Conservation (phyloP, 2,329 filamentous ascomycete species). For the Phyllosticta citribraziliensis region DNA sequence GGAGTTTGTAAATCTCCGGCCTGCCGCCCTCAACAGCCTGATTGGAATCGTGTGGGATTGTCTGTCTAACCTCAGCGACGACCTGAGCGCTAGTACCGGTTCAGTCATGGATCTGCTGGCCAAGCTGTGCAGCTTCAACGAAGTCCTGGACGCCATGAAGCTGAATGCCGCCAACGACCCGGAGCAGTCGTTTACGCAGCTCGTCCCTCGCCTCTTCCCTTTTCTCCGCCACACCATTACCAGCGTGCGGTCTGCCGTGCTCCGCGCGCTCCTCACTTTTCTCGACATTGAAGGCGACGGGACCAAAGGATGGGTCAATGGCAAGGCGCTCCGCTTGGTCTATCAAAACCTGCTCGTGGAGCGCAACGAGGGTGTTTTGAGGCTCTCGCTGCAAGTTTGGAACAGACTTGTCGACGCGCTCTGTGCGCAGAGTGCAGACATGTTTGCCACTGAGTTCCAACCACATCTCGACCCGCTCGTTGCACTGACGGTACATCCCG, state of each 20-base stretch:
- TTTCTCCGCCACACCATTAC: constrained; percentile 97
- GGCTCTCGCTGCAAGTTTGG: constrained; percentile 82
- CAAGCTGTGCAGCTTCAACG: constrained; percentile 86
- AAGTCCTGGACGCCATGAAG: constrained; percentile 92
- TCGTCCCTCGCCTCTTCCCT: constrained; percentile 89
- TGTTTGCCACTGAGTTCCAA: constrained; percentile 63
- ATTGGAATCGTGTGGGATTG: constrained; percentile 98
- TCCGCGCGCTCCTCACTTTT: constrained; percentile 89
- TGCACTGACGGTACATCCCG: constrained; percentile 76
- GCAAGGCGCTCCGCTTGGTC: constrained; percentile 74
- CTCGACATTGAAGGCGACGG: constrained; percentile 71
- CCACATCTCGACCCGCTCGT: constrained; percentile 72
- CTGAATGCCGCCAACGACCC: constrained; percentile 71
- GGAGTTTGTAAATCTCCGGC: constrained; percentile 82
- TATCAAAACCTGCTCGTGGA: constrained; percentile 96
- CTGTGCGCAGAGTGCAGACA: constrained; percentile 47
- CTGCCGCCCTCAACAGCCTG: constrained; percentile 64
- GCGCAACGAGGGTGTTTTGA: constrained; percentile 72
- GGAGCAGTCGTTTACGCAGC: constrained; percentile 79
- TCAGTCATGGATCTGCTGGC: constrained; percentile 97
- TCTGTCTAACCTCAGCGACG: constrained; percentile 90
- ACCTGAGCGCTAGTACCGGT: constrained; percentile 92
- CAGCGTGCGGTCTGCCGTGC: constrained; percentile 82
- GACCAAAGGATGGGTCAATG: constrained; percentile 85
- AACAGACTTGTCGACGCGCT: constrained; percentile 62